Evolutionary conservation across 2,329 filamentous ascomycete species (phyloP), one percentile per base, ranked within the genome.

Genomic region (Rasamsonia emersonii): DNA sequence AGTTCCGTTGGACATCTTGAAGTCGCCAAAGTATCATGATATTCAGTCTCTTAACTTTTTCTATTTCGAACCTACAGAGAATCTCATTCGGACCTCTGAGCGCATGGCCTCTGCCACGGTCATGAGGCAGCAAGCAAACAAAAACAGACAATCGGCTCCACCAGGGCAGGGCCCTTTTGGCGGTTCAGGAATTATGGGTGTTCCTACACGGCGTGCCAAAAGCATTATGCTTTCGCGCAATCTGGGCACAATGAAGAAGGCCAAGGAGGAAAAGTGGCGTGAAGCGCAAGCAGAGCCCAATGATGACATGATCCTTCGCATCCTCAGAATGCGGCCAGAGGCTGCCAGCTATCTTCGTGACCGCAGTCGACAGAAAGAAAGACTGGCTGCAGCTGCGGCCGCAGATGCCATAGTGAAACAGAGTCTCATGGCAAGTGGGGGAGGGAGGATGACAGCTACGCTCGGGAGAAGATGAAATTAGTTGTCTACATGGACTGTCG

Each of bases 1-100:
- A 43, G 86, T 98, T 3, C 83, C 88, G 0, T 75, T 85, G 26
- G 88, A 95, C 56, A 79, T 95, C 18, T 73, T 98, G 53, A 94
- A 93, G 62, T 93, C 86, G 44, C 85, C 89, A 53, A 98, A 98
- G 71, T 98, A 94, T 68, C 88, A 95, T 66, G 91, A 98, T 59
- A 76, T 98, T 33, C 85, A 91, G 44, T 89, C 86, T 40, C 74
- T 98, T 41, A 93, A 94, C 65, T 98, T 96, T 71, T 98, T 96
- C 70, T 98, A 98, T 67, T 93, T 91, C 53, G 88, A 96, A 50
- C 75, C 82, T 18, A 93, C 86, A 1, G 84, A 93, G 39, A 88
- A 83, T 47, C 73, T 98, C 9, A 86, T 96, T 47, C 82, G 89
- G 30, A 93, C 86, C n/a, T 94, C 86, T 3, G 91, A 98, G 60